phyloP scores from a whole-genome alignment of 352 stramenopile genomes.

The Pseudoperonospora humuli region DNA sequence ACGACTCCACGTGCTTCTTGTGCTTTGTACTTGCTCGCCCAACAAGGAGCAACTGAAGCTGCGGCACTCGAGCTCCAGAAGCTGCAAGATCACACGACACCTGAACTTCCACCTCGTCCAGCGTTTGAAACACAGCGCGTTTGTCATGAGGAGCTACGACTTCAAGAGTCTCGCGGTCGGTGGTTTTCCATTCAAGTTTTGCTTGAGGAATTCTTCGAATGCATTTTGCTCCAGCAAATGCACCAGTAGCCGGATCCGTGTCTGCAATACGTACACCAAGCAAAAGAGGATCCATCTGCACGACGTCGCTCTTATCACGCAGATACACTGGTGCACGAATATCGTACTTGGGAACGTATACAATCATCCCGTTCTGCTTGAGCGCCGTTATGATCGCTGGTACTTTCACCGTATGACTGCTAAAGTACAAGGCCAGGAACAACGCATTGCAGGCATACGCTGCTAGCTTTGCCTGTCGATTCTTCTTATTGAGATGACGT shows the following conservation, averaged over 20 bases:
- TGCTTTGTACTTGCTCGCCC: slow-evolving; percentile 34
- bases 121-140: slow-evolving; percentile 37
- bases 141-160: slow-evolving; percentile 16
- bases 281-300: slow-evolving; percentile 79
- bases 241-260: slow-evolving; percentile 43
- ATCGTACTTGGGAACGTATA: slow-evolving; percentile 90
- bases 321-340: slow-evolving; percentile 89
- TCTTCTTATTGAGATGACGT: slow-evolving; percentile 86
- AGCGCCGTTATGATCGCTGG: slow-evolving; percentile 85
- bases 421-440: slow-evolving; percentile 92
- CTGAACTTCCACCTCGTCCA: slow-evolving; percentile 75
- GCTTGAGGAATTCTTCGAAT: slow-evolving; percentile 64
- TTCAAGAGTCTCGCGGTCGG: slow-evolving; percentile 25
- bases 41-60: slow-evolving; percentile 64
- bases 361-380: slow-evolving; percentile 89
- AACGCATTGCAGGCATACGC: slow-evolving; percentile 85
- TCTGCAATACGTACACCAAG: slow-evolving; percentile 64
- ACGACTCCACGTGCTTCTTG: slow-evolving; percentile 28
- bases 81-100: slow-evolving; percentile 67
- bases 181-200: slow-evolving; percentile 20
- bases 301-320: slow-evolving; percentile 69
- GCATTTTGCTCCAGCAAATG: slow-evolving; percentile 47
- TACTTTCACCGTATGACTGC: slow-evolving; percentile 72
- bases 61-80: slow-evolving; percentile 63
- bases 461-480: slow-evolving; percentile 84